Conservation (phyloP, 768 basidiomycete genomes). For the Lactarius pseudohatsudake region DNA sequence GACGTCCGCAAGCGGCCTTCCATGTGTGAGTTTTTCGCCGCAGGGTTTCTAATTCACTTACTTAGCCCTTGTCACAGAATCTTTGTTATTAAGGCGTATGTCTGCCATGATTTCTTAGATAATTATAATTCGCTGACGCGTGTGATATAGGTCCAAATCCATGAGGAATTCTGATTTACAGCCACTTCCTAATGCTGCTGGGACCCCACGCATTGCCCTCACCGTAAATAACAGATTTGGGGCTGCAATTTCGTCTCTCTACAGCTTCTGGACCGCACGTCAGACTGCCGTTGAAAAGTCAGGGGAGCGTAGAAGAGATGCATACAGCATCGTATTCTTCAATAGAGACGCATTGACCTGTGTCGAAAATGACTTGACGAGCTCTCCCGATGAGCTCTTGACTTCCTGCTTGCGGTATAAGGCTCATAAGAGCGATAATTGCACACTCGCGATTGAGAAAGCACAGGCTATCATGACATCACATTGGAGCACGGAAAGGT, state of each 20-base stretch:
- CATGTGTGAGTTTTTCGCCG: slow-evolving; percentile 49
- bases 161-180: slow-evolving; percentile 44
- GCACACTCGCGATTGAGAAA: slow-evolving; percentile 39
- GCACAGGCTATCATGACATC: slow-evolving; percentile 43
- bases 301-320: slow-evolving; percentile 42
- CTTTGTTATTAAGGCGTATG: slow-evolving; percentile 52
- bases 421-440: slow-evolving; percentile 45
- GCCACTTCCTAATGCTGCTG: slow-evolving; percentile 48
- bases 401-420: slow-evolving; percentile 37
- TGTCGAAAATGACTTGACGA: slow-evolving; percentile 47
- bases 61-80: slow-evolving; percentile 37
- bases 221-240: slow-evolving; percentile 51
- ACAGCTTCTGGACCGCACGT: slow-evolving; percentile 57
- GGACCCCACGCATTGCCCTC: slow-evolving; percentile 38
- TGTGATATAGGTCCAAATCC: slow-evolving; percentile 46
- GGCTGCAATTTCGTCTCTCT: slow-evolving; percentile 54
- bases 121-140: slow-evolving; percentile 2
- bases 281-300: slow-evolving; percentile 38
- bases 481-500: slow-evolving; percentile 56
- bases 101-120: background rate
- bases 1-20: slow-evolving; percentile 50
- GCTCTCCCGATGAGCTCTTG: slow-evolving; percentile 47
- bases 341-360: slow-evolving; percentile 31
- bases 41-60: background rate
- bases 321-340: slow-evolving; percentile 57